Conservation (phyloP, 768 basidiomycete species). For the Royoungia palumana region DNA sequence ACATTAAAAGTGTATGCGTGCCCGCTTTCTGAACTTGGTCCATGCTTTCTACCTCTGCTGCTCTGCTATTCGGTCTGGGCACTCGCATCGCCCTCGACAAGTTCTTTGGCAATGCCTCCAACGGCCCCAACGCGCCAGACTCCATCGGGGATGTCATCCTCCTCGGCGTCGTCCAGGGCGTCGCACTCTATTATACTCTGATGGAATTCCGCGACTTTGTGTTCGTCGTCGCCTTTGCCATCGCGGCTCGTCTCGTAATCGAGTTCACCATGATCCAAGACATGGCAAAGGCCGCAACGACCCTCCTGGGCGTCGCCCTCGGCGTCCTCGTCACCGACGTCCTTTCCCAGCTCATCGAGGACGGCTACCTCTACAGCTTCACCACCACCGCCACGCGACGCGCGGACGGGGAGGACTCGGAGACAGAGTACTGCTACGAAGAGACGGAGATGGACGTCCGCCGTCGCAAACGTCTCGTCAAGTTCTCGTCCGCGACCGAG, state of each 20-base stretch:
- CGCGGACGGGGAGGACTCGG: slow-evolving; percentile 8
- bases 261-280: slow-evolving; percentile 61
- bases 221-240: slow-evolving; percentile 53
- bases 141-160: slow-evolving; percentile 61
- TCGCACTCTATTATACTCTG: slow-evolving; percentile 65
- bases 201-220: slow-evolving; percentile 52
- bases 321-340: slow-evolving; percentile 72
- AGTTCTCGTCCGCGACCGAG: slow-evolving; percentile 44
- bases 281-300: slow-evolving; percentile 51
- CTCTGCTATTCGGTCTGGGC: slow-evolving; percentile 71
- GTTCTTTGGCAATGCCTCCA: slow-evolving; percentile 40
- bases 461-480: slow-evolving; percentile 44
- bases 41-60: slow-evolving; percentile 57
- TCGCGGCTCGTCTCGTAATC: slow-evolving; percentile 58
- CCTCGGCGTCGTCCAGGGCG: slow-evolving; percentile 71
- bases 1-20: slow-evolving; percentile 14
- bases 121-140: slow-evolving; percentile 28
- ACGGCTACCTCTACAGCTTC: slow-evolving; percentile 35
- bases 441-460: slow-evolving; percentile 13
- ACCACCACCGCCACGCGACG: slow-evolving; percentile 1
- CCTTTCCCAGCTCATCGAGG: slow-evolving; percentile 62
- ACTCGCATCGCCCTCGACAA: slow-evolving; percentile 67
- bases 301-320: slow-evolving; percentile 62
- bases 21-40: slow-evolving; percentile 23
- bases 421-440: slow-evolving; percentile 15